Conservation (phyloP, 176 grass and related monocot species). For the Musa itinerans region DNA sequence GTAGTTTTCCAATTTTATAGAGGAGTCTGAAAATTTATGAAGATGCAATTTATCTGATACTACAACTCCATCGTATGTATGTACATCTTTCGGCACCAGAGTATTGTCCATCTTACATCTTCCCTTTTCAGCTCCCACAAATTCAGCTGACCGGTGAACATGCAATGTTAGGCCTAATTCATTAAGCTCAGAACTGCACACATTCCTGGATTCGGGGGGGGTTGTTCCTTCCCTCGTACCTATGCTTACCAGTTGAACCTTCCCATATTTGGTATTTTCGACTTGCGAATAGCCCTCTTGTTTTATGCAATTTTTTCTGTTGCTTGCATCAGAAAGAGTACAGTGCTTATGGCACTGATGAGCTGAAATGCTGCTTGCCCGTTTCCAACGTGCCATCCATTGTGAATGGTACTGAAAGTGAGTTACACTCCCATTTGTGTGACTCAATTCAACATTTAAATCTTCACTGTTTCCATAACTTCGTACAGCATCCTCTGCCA, state of each 20-base stretch:
- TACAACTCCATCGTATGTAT: neutral
- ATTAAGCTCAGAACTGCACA: neutral
- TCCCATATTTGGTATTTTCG: no score
- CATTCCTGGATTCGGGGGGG: neutral
- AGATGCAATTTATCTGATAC: neutral
- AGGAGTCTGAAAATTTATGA: neutral
- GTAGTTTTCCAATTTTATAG: neutral
- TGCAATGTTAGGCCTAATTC: neutral
- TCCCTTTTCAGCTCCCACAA: neutral
- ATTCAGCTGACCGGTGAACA: neutral
- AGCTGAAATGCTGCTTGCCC: neutral
- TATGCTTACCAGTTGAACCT: neutral
- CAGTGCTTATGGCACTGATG: neutral
- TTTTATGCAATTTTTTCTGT: neutral
- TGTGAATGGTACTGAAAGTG: neutral
- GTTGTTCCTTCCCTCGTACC: neutral
- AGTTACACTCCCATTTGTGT: neutral
- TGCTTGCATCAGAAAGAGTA: neutral
- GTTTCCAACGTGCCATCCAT: constrained; percentile 8
- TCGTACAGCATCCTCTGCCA: neutral
- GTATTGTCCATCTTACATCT: neutral
- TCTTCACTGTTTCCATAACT: neutral
- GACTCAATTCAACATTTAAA: neutral
- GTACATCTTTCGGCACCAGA: neutral
- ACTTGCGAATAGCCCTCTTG: neutral